Evolutionary conservation across 495 filamentous ascomycete genomes (phyloP).

Genomic region (Penicillium antarcticum): DNA sequence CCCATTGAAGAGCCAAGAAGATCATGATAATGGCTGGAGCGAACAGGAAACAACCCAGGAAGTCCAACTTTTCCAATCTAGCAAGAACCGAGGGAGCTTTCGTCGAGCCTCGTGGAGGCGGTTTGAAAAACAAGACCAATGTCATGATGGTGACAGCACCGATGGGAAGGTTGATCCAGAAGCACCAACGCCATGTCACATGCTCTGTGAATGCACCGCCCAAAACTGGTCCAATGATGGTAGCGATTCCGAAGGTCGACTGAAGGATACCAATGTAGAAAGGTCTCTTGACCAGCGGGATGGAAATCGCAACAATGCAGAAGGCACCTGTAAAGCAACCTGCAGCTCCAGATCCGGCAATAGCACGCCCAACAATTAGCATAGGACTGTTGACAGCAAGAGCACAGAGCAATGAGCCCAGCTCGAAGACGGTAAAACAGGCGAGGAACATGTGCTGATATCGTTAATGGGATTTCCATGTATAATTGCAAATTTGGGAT

Average conservation of each 20-base stretch:
- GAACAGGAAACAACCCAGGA: constrained; percentile 42
- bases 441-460: not conserved
- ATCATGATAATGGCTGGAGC: constrained; percentile 34
- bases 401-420: constrained; percentile 7
- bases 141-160: constrained; percentile 49
- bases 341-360: constrained; percentile 5
- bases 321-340: constrained; percentile 4
- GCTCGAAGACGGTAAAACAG: constrained; percentile 3
- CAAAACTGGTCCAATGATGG: constrained; percentile 42
- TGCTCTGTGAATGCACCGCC: constrained; percentile 31
- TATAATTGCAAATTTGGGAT: not conserved
- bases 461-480: not conserved
- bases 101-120: constrained; percentile 3
- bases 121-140: constrained; percentile 44
- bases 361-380: constrained; percentile 8
- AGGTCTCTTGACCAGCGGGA: constrained; percentile 1
- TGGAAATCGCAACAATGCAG: constrained; percentile 1
- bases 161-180: constrained; percentile 63
- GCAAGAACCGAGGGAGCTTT: not conserved
- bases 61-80: constrained; percentile 24
- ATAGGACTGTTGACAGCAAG: constrained; percentile 4
- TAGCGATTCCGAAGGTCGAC: constrained; percentile 52
- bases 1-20: constrained; percentile 23
- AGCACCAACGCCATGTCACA: constrained; percentile 58
- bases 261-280: constrained; percentile 6